Evolutionary conservation across 805 yeast species (phyloP).

Genomic region (Zygosaccharomyces gambellarensis): DNA sequence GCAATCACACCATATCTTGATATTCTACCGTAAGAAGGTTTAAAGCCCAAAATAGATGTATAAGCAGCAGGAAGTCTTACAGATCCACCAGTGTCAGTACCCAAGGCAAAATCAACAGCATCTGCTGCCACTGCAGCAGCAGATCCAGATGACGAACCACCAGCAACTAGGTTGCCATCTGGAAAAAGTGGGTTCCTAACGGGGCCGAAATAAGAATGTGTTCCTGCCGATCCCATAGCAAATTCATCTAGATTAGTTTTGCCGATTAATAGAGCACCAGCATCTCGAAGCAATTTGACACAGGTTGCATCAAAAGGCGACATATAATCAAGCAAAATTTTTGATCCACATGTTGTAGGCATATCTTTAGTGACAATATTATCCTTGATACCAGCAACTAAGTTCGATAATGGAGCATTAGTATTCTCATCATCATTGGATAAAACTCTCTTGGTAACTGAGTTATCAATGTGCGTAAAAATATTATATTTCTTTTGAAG

Average conservation of each 20-base stretch:
- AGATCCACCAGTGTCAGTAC: conserved; percentile 98
- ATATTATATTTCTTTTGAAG: conserved; percentile 36
- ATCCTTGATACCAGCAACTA: conserved; percentile 62
- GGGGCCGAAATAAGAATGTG: conserved; percentile 53
- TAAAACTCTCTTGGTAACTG: conserved; percentile 11
- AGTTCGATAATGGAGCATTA: conserved; percentile 28
- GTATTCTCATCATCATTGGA: conserved; percentile 3
- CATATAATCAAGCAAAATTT: conserved; percentile 49
- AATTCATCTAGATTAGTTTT: conserved; percentile 94
- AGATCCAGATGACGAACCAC: conserved; percentile 96
- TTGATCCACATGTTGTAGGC: conserved; percentile 78
- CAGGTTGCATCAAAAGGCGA: conserved; percentile 86
- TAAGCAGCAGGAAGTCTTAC: conserved; percentile 88
- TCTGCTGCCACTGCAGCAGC: conserved; percentile 86
- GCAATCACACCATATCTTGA: conserved; percentile 91
- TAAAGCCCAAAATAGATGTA: conserved; percentile 79
- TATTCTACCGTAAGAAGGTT: conserved; percentile 88
- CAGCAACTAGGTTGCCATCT: conserved; percentile 45
- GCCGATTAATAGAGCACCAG: conserved; percentile 59
- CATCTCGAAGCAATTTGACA: conserved; percentile 44
- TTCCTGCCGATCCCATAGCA: conserved; percentile 87
- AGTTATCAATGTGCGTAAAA: conserved; percentile 39
- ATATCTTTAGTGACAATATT: conserved; percentile 63
- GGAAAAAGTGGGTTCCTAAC: conserved; percentile 50
- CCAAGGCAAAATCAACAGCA: conserved; percentile 64